A percentile compares a stretch with the other conserved stretches of the same genome.
Evolutionary conservation across 1,284 basidiomycete species (phyloP).

Genomic region (Cryptococcus sp.): DNA sequence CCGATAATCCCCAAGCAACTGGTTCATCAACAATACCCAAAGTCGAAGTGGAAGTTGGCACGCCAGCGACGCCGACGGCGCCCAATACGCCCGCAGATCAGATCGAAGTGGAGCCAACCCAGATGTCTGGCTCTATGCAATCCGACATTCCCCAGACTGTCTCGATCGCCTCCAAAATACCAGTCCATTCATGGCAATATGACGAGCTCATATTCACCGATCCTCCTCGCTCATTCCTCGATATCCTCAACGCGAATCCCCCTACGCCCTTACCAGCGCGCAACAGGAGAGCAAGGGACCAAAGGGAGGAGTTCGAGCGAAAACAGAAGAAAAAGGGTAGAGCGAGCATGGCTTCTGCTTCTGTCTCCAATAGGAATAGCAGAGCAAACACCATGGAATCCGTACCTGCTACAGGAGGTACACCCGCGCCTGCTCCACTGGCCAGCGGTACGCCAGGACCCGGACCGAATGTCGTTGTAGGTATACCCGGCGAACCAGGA

Average conservation of each 20-base stretch:
- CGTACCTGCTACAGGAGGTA: not conserved
- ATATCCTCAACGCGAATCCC: conserved; percentile 75
- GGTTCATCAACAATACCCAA: conserved; percentile 1
- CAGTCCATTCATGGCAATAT: conserved; percentile 98
- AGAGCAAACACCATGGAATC: conserved; percentile 55
- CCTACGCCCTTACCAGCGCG: conserved; percentile 76
- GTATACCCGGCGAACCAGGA: conserved; percentile 43
- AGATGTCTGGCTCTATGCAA: not conserved
- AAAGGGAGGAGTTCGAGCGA: conserved; percentile 41
- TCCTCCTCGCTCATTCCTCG: conserved; percentile 85
- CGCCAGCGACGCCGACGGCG: not conserved
- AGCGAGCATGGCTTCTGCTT: conserved; percentile 1
- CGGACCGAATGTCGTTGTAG: conserved; percentile 55
- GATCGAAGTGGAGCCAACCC: conserved; percentile 1
- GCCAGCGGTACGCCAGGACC: conserved; percentile 60
- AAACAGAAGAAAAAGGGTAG: conserved; percentile 27
- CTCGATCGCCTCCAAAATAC: conserved; percentile 39
- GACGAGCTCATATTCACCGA: conserved; percentile 97
- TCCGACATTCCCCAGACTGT: conserved; percentile 9
- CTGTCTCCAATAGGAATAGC: conserved; percentile 67
- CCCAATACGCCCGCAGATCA: conserved; percentile 1
- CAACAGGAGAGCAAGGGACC: conserved; percentile 54
- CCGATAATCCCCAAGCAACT: not conserved
- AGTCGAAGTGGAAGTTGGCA: not conserved
- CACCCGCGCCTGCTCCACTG: conserved; percentile 17